Base-by-base conservation (phyloP, 1,284 basidiomycete genomes). In the Leccinum glutinopallens region DNA sequence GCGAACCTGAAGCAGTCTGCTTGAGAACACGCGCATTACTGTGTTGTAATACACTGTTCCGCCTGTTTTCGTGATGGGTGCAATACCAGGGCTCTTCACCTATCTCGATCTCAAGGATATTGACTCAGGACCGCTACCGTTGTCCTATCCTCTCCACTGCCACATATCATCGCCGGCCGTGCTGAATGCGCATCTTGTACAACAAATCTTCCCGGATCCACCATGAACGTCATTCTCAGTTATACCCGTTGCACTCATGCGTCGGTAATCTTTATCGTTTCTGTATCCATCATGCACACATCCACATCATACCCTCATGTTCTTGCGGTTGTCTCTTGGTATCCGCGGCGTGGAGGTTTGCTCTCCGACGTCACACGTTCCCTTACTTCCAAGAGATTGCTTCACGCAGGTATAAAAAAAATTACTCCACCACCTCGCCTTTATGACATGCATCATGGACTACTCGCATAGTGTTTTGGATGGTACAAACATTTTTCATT, bases 251-350 rank as follows among this genome's bases (percentile, higher is more conserved):
- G 72, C 75, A 71, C 63, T 63, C 75, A 66, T 70, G 66, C 74
- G 71, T 61, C 69, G 69, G 66, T 75, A 74, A 73, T 70, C 63
- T 62, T 77, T 74, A 74, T 74, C 74, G 66, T 68, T 77, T 54
- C 56, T 75, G 76, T 76, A 78, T 78, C 74, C 73, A 75, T 76
- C 74, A 70, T 70, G 66, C 75, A 71, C 57, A 60, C 64, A 74
- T 63, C 65, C 70, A 66, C 67, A 73, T 60, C 71, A 73, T 76
- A 75, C 66, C 69, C 66, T 51, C 65, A 60, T 63, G 59, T 60
- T 65, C 62, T 61, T 58, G 66, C 63, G 64, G 62, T 60, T 68
- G 62, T 71, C 62, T 68, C 61, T 62, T 68, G 70, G 67, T 65
- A 65, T 61, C 66, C 64, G 57, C 19, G 41, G 49, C 57, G 60